Evolutionary conservation across 768 basidiomycete genomes (phyloP), one percentile per base, ranked within the genome.

Genomic region (Rhodosporidiobolus odoratus): DNA sequence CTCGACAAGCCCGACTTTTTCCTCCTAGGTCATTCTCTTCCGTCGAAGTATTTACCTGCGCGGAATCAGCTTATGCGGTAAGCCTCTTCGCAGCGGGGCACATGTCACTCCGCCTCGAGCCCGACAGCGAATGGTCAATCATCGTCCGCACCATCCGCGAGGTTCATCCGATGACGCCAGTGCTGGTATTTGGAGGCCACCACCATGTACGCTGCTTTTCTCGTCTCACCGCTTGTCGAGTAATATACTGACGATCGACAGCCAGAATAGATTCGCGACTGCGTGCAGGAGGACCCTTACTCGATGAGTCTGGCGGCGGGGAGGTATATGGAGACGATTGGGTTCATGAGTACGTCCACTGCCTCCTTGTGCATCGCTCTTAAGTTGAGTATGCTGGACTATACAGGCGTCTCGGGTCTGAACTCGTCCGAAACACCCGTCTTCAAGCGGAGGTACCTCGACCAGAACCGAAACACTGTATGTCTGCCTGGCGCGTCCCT

Each of bases 241-340:
- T 13, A 23, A 45, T 12, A 45, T 23, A 45, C 48, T 50, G 48
- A 50, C 21, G 12, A 50, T 9, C 7, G 15, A n/a, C 9, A 25
- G 23, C n/a, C 9, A 23, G 23, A 8, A 23, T 25, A 92, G 78
- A 87, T 91, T 66, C 86, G 91, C 52, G 89, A 92, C 76, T 92
- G 91, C 79, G 75, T 85, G 83, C 80, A 79, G 84, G 84, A 86
- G 30, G 91, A 92, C 78, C 84, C 83, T 6, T 83, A 87, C n/a
- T 87, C 88, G 0, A 90, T 92, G 82, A 83, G 88, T 3, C 78
- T 93, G 69, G 89, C 91, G 76, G 88, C 90, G 72, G 89, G 93
- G 25, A 83, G 91, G 32, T 95, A 94, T 78, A 89, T 95, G 88
- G 93, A 96, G 80, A 96, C 92, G 16, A 82, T 94, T 63, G 91